Evolutionary conservation across 305 asterid genomes (phyloP), one percentile per base, ranked within the genome.

Genomic region (Solanum hybrid): DNA sequence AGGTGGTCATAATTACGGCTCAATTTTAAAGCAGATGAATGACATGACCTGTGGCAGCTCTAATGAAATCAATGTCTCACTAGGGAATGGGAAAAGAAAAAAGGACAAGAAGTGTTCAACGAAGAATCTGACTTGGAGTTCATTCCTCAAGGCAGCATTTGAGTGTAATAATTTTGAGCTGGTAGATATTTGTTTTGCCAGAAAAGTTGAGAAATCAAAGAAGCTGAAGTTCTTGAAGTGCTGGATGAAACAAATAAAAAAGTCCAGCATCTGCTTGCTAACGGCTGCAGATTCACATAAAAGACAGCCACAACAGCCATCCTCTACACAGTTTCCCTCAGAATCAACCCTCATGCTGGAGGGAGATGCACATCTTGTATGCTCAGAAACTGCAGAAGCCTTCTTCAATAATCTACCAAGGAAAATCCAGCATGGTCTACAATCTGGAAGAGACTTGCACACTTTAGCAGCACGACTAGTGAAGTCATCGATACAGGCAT

Each of bases 181-280:
- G 91, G 92, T 92, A 88, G 98, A 94, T 90, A 90, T 95, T 89
- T 96, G 92, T 92, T 73, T 88, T 66, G 87, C 94, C 73, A 93
- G 94, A 87, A 88, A 90, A 86, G 86, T 91, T 37, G 94, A 93
- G 82, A 93, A 91, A 78, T 91, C 92, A 24, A 97, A 95, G 95
- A 97, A 92, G 94, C 94, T 96, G 42, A 95, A 94, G 93, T 97
- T 96, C 91, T 92, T 97, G 77, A 95, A 92, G 92, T 96, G 99
- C 93, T 97, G 99, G 99, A 94, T 95, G 95, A 95, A 95, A 88
- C 99, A 96, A 92, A 92, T 94, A 31, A 40, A 32, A 86, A 93
- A 91, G 93, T 82, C 35, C 91, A 87, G 93, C 91, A 91, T 88
- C 10, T 76, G 73, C 89, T 60, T 85, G 90, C 89, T 85, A 42